Evolutionary conservation across 176 grass and related monocot genomes (phyloP), one percentile per base, ranked within the genome.

Genomic region (Musa schizocarpa): DNA sequence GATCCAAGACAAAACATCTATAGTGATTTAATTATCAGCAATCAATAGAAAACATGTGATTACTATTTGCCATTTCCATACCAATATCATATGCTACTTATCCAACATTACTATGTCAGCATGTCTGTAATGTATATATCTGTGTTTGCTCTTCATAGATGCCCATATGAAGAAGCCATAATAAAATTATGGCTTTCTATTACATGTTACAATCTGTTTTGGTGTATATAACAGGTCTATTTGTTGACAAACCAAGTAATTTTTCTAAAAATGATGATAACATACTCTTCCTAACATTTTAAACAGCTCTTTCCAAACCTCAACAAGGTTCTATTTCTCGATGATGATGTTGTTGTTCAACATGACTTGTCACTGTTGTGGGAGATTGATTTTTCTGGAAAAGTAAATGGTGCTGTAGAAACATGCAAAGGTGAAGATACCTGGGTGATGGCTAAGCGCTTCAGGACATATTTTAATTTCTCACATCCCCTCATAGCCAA

Each of bases 391-490:
- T 90, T 97, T 80, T 51, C 53, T 88, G 87, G 87, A 58, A 97
- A 93, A 68, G 90, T 97, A 76, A 97, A 97, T 88, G 94, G 94
- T 27, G 94, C 94, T 81, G 90, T 97, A 68, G 90, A 91, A 83
- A 97, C 94, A 1, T 97, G 94, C 77, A 86, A 73, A 86, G 94
- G 88, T 77, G 86, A 82, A 82, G 94, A 98, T 71, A 80, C 22
- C 72, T 91, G 90, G 94, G 94, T 98, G 73, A 98, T 98, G 94
- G 90, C 90, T 24, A 98, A 93, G 76, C 83, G 16, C 69, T 98
- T 98, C 80, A 93, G 84, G 69, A 98, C 92, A 90, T 98, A 93
- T 79, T 98, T 98, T 29, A 98, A 98, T 75, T 98, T 98, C 68
- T 89, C 94, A 21, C 94, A 98, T 66, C 94, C 90, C 13, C 82